Evolutionary conservation across 352 stramenopile genomes (phyloP).

Genomic region (Paralagenidium karlingii): DNA sequence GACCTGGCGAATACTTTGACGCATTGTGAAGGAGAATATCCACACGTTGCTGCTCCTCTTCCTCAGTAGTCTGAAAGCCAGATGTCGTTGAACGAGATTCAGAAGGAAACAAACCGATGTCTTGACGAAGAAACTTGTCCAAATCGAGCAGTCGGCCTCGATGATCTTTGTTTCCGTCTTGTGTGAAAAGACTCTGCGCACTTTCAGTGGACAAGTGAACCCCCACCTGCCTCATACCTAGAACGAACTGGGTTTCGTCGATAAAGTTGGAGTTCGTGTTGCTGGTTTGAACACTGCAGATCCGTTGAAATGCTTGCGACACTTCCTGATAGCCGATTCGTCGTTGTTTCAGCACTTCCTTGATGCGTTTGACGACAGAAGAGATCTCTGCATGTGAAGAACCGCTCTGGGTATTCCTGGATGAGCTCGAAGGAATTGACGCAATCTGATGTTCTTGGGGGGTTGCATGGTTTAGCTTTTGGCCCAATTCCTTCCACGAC

Average conservation of each 20-base stretch:
- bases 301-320: not conserved
- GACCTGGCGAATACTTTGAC: too few species aligned
- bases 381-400: not conserved
- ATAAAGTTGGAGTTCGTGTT: conserved; percentile 3
- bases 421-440: not conserved
- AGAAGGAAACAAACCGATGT: too few species aligned
- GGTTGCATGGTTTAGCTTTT: not conserved
- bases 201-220: conserved; percentile 11
- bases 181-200: conserved; percentile 11
- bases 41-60: too few species aligned
- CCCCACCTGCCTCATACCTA: conserved; percentile 15
- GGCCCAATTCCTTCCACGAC: conserved; percentile 28
- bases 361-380: not conserved
- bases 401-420: not conserved
- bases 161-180: too few species aligned
- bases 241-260: conserved; percentile 11
- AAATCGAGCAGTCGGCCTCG: too few species aligned
- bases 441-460: not conserved
- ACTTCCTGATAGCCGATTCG: not conserved
- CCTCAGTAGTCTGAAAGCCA: too few species aligned
- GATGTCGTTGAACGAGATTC: too few species aligned
- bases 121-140: too few species aligned
- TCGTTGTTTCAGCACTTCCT: not conserved
- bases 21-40: too few species aligned
- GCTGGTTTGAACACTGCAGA: too few species aligned